These are phyloP conservation scores for Fusarium torulosum DNA, from an alignment of 2,329 filamentous ascomycete genomes.

Conservation along the genomic window DNA sequence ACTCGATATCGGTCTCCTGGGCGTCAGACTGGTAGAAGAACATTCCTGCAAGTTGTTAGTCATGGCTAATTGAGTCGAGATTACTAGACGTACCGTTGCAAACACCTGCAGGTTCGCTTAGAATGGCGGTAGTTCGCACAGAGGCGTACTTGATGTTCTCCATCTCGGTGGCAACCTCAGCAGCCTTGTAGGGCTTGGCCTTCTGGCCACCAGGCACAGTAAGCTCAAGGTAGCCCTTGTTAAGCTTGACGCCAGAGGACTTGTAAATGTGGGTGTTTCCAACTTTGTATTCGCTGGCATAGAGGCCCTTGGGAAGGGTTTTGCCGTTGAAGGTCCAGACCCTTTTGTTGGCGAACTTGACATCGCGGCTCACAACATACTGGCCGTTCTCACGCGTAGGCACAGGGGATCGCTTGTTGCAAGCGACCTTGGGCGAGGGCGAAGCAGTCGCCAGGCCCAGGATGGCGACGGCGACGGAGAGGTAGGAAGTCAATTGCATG, in stretches of 20 bases:
- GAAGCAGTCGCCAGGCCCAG: conserved; percentile 29
- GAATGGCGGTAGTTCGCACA: conserved; percentile 48
- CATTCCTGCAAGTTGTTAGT: conserved; percentile 38
- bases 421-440: conserved; percentile 1
- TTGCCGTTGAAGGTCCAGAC: conserved; percentile 42
- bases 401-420: conserved; percentile 35
- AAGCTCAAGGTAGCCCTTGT: conserved; percentile 49
- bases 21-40: conserved; percentile 49
- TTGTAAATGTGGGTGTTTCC: conserved; percentile 24
- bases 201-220: conserved; percentile 47
- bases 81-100: conserved; percentile 45
- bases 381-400: conserved; percentile 34
- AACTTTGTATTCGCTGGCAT: conserved; percentile 40
- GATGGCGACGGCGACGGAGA: conserved; percentile 27
- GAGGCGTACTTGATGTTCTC: conserved; percentile 50
- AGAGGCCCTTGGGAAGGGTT: conserved; percentile 42
- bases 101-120: conserved; percentile 48
- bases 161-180: conserved; percentile 43
- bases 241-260: conserved; percentile 38
- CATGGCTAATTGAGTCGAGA: rapidly evolving
- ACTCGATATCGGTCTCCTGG: conserved; percentile 52
- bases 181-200: conserved; percentile 42
- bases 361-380: conserved; percentile 42
- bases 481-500: conserved; percentile 39
- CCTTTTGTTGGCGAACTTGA: conserved; percentile 42